phyloP scores from a whole-genome alignment of 1,284 basidiomycete species.

The Irpex rosettiformis region DNA sequence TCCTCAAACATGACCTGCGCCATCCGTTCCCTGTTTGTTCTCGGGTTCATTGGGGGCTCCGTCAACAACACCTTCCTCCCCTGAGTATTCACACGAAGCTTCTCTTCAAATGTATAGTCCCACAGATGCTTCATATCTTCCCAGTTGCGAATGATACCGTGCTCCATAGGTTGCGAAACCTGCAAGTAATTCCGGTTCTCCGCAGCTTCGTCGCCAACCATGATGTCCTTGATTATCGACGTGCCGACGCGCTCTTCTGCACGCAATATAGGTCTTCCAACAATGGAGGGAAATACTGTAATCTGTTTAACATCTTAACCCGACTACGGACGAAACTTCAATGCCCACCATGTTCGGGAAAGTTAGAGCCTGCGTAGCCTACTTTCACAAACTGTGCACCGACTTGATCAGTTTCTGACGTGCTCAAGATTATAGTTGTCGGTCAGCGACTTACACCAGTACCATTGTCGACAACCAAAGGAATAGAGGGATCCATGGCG shows the following conservation, averaged over 20 bases:
- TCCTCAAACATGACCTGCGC: slow-evolving; percentile 99
- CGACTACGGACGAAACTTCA: neutral
- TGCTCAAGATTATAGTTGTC: slow-evolving; percentile 10
- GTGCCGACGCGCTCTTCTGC: slow-evolving; percentile 92
- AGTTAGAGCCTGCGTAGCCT: slow-evolving; percentile 97
- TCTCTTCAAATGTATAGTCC: slow-evolving; percentile 98
- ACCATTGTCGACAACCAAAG: slow-evolving; percentile 95
- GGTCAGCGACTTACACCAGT: slow-evolving; percentile 73
- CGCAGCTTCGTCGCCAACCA: slow-evolving; percentile 96
- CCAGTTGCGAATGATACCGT: slow-evolving; percentile 99
- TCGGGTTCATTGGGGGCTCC: slow-evolving; percentile 99
- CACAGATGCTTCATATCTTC: slow-evolving; percentile 98
- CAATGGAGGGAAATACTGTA: slow-evolving; percentile 92
- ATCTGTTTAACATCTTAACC: neutral
- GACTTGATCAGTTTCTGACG: slow-evolving; percentile 4
- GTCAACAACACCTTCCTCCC: slow-evolving; percentile 94
- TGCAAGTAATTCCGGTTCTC: slow-evolving; percentile 94
- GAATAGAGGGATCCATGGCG: slow-evolving; percentile 62
- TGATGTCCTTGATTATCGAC: slow-evolving; percentile 90
- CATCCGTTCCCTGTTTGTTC: slow-evolving; percentile 91
- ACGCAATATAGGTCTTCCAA: slow-evolving; percentile 95
- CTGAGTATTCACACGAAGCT: slow-evolving; percentile 84
- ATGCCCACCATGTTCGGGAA: slow-evolving; percentile 88
- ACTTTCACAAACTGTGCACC: slow-evolving; percentile 89
- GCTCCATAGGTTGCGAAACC: slow-evolving; percentile 98